Percentiles rank a stretch among this genome's conserved stretches.
Evolutionary conservation across 2,329 filamentous ascomycete species (phyloP).

Genomic region (Fonsecaea pugnacius): DNA sequence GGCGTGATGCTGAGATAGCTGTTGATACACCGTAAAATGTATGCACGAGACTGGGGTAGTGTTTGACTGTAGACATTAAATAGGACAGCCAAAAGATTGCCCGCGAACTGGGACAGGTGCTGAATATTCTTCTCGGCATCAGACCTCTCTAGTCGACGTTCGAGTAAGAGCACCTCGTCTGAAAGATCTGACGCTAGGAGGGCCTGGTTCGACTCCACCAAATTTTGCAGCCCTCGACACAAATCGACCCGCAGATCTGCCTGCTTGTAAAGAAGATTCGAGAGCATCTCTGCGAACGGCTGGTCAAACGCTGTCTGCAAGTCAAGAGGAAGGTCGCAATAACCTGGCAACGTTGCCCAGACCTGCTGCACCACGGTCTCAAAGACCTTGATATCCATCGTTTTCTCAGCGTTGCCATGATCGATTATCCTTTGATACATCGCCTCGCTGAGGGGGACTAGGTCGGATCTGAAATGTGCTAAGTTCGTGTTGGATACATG

Average conservation of each 20-base stretch:
- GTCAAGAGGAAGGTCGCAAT: conserved; percentile 90
- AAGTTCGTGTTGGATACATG: conserved; percentile 87
- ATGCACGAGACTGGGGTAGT: conserved; percentile 85
- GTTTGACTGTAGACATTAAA: conserved; percentile 99
- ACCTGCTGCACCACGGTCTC: conserved; percentile 95
- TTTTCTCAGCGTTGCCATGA: conserved; percentile 80
- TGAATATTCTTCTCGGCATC: conserved; percentile 77
- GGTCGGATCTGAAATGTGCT: conserved; percentile 79
- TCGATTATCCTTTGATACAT: conserved; percentile 90
- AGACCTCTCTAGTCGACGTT: conserved; percentile 75
- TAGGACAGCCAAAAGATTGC: conserved; percentile 91
- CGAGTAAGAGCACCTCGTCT: conserved; percentile 73
- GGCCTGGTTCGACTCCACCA: conserved; percentile 90
- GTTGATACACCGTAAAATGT: conserved; percentile 92
- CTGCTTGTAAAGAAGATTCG: conserved; percentile 91
- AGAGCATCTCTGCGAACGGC: conserved; percentile 82
- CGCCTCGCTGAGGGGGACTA: conserved; percentile 84
- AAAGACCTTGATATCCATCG: conserved; percentile 96
- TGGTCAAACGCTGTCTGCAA: conserved; percentile 78
- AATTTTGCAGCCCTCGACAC: conserved; percentile 80
- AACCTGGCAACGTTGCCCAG: conserved; percentile 91
- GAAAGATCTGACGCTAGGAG: conserved; percentile 71
- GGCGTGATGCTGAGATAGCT: conserved; percentile 89
- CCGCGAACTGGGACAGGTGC: conserved; percentile 78
- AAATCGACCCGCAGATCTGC: conserved; percentile 83